phyloP scores from a whole-genome alignment of 2,329 filamentous ascomycete genomes.

The Bipolaris cookei region DNA sequence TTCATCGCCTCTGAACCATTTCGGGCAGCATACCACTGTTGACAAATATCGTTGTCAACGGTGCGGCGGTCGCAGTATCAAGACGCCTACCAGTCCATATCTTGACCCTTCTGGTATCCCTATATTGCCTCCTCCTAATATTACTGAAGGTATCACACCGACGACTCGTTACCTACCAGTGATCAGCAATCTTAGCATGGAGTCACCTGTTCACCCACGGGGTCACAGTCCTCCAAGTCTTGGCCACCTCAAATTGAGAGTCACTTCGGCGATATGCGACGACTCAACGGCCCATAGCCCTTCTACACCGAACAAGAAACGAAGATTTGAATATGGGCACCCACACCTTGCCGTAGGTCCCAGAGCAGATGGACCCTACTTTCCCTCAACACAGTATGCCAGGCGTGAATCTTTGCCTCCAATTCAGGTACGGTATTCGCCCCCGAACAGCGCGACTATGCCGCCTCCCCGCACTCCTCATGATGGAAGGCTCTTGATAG shows the following conservation, averaged over 20 bases:
- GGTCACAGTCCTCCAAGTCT: conserved; percentile 35
- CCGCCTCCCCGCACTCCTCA: conserved; percentile 44
- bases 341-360: conserved; percentile 55
- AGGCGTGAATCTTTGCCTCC: conserved; percentile 45
- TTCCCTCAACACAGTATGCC: conserved; percentile 32
- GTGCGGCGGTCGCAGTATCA: conserved; percentile 73
- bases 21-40: conserved; percentile 44
- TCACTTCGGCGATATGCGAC: conserved; percentile 30
- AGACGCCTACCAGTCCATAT: conserved; percentile 65
- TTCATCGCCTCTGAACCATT: conserved; percentile 45
- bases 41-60: conserved; percentile 66
- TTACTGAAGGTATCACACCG: conserved; percentile 40
- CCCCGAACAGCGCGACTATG: conserved; percentile 42
- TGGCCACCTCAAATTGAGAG: conserved; percentile 33
- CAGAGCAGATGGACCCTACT: conserved; percentile 62
- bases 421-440: conserved; percentile 40
- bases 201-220: conserved; percentile 41
- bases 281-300: conserved; percentile 40
- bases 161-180: conserved; percentile 45
- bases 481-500: conserved; percentile 25
- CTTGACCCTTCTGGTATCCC: conserved; percentile 52
- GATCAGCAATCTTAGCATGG: conserved; percentile 52
- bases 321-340: conserved; percentile 44
- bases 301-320: conserved; percentile 45
- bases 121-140: conserved; percentile 50